phyloP scores from a whole-genome alignment of 169 alveolate genomes.

The Blepharisma undulans region DNA sequence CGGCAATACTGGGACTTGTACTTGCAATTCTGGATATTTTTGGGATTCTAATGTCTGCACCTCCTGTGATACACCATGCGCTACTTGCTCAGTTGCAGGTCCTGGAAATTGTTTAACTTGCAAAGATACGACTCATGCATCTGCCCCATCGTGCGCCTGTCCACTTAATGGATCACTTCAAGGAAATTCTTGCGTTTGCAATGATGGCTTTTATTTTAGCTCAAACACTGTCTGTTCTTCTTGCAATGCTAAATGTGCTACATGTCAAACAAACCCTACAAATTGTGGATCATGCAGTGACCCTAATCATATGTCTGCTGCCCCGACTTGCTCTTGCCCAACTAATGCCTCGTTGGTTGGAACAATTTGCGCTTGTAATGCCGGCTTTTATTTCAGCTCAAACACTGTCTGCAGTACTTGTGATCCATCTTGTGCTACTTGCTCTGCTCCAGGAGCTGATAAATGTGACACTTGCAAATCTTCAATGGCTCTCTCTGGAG shows the following conservation, averaged over 20 bases:
- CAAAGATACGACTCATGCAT: not conserved
- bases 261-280: not conserved
- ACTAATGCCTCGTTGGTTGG: not conserved
- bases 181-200: not conserved
- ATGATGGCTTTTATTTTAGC: not conserved
- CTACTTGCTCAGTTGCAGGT: too few species aligned
- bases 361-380: not conserved
- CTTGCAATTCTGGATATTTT: too few species aligned
- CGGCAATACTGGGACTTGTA: too few species aligned
- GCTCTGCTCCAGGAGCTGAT: too few species aligned
- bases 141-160: not conserved
- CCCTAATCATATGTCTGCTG: not conserved
- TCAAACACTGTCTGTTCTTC: not conserved
- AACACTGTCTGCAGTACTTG: not conserved
- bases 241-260: not conserved
- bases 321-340: not conserved
- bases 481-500: too few species aligned
- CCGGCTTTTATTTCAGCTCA: not conserved
- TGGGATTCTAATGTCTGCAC: too few species aligned
- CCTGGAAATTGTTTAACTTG: not conserved
- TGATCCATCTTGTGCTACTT: not conserved
- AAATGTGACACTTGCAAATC: too few species aligned
- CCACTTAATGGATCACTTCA: not conserved
- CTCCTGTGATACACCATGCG: too few species aligned
- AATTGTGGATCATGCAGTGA: not conserved